Base-by-base conservation (phyloP, 140 eudicot species). In the Cichorium intybus region DNA sequence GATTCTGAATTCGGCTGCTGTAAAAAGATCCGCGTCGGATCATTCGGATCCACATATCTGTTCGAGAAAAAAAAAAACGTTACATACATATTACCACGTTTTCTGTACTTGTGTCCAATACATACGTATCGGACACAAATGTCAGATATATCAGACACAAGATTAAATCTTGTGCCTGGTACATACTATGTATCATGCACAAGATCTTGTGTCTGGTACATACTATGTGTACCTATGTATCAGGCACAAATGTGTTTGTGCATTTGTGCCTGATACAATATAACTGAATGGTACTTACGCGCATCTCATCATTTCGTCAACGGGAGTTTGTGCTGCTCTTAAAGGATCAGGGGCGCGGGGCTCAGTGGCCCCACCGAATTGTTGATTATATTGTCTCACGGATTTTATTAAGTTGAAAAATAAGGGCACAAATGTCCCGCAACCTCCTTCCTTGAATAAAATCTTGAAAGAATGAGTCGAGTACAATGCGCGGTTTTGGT, bases 261-360 rank as follows among this genome's bases (percentile, higher is more conserved):
- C 16, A 28, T 18, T 3, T 20, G 10, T 22, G 3, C 16, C 3
- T 14, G 2, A 28, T 6, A 20, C 2, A 49, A 0, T 1, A 14
- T 41, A 12, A 41, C 10, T 6, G 20, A 60, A 52, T 21, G 56
- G 54, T 46, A 81, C 98, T 59, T 81, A 92, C 96, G 98, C 98
- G 46, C 80, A 87, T 85, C 98, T 81, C 96, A 92, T 92, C 98
- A 92, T 92, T 76, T 92, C 96, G 51, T 92, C 98, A 34, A 92
- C 98, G 2, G 98, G 98, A 66, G 98, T 92, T 73, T 92, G 87
- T 35, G 96, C 87, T 22, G 98, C 98, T 79, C 80, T 85, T 60
- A 92, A 62, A 45, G 96, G 96, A 85, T 92, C 96, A 34, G 78
- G 71, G 35, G 72, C 74, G 17, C 66, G 84, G 33, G 90, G 68